phyloP scores from a whole-genome alignment of 768 basidiomycete genomes.

The Leucosporidium creatinivorum region DNA sequence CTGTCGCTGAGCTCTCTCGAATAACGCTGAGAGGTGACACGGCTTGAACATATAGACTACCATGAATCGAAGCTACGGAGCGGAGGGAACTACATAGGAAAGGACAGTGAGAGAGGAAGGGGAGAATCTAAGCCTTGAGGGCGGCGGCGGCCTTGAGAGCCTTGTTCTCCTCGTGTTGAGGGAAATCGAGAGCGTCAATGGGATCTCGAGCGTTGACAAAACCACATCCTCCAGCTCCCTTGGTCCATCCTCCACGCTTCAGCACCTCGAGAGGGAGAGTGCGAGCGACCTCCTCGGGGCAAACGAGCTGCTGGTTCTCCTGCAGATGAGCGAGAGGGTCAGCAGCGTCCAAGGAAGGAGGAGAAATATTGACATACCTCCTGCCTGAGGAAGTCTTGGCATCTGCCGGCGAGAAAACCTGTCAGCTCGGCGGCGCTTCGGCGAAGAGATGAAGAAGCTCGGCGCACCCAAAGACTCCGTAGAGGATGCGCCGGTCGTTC shows the following conservation, averaged over 20 bases:
- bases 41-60: no score
- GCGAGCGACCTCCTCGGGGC: neutral
- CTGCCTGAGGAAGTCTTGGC: neutral
- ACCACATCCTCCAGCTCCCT: neutral
- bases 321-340: neutral
- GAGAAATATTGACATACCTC: neutral
- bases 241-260: neutral
- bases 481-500: neutral
- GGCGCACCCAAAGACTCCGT: neutral
- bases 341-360: neutral
- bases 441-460: neutral
- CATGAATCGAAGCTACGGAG: no score
- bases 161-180: neutral
- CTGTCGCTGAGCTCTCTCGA: no score
- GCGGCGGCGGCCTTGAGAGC: no score
- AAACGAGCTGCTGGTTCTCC: conserved; percentile 3
- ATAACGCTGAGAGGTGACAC: no score
- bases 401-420: no score
- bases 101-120: no score
- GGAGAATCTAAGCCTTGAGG: no score
- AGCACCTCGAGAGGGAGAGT: conserved; percentile 3
- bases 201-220: neutral
- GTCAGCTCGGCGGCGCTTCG: no score
- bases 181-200: neutral
- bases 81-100: no score